A percentile compares a stretch with the other conserved stretches of the same genome.
Conservation (phyloP, 2,329 filamentous ascomycete genomes). For the Chrysoporthe austroafricana region DNA sequence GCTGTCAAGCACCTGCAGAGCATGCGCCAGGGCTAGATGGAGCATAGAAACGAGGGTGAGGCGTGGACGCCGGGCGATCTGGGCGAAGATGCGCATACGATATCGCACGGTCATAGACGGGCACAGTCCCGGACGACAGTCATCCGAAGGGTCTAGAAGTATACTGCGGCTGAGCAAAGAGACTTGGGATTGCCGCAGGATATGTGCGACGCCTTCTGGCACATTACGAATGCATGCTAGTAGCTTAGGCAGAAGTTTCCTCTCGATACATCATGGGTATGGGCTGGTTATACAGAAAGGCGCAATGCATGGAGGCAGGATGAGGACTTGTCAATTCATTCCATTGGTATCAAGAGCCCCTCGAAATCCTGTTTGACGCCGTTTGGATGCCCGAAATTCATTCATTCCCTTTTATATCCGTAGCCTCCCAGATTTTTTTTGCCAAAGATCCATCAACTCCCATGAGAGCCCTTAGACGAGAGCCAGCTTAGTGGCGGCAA, state of each 20-base stretch:
- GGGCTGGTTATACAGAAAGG: neutral
- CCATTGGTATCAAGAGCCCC: conserved; percentile 29
- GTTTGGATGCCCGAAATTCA: conserved; percentile 24
- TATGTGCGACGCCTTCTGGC: neutral
- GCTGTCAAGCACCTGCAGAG: conserved; percentile 84
- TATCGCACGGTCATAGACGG: neutral
- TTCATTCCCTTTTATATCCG: conserved; percentile 22
- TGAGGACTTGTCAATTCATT: conserved; percentile 30
- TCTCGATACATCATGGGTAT: neutral
- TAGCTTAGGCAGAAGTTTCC: neutral
- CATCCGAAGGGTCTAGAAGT: neutral
- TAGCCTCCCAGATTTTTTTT: conserved; percentile 23
- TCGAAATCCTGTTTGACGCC: conserved; percentile 28
- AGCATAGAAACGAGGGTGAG: neutral
- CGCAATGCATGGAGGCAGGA: conserved; percentile 17
- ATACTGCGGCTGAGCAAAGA: neutral
- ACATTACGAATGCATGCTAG: neutral
- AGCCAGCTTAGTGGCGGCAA: conserved; percentile 97
- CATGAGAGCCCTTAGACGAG: conserved; percentile 78
- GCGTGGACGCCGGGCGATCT: neutral
- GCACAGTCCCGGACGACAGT: neutral
- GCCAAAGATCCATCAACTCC: conserved; percentile 40
- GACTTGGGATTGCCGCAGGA: neutral
- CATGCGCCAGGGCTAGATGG: conserved; percentile 43
- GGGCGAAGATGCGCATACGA: neutral